Conservation (phyloP, 106 monocot genomes). For the Dactylorhiza incarnata region DNA sequence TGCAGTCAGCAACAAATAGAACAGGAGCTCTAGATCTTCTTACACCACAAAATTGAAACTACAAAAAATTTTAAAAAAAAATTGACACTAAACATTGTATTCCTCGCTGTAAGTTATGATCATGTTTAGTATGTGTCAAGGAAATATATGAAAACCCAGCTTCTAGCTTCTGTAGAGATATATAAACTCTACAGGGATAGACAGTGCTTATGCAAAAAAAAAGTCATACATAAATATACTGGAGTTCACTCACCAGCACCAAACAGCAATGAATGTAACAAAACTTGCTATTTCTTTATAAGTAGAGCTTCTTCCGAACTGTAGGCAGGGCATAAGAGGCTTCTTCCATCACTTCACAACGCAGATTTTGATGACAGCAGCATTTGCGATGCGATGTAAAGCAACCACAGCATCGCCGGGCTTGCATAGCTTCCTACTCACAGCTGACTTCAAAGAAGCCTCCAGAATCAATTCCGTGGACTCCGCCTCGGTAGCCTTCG, state of each 20-base stretch:
- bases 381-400: conserved; percentile 37
- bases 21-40: not conserved
- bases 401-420: conserved; percentile 35
- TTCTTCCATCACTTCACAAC: conserved; percentile 25
- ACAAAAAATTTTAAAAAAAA: not conserved
- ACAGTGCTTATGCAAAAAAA: not conserved
- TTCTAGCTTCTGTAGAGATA: not conserved
- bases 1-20: no score
- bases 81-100: not conserved
- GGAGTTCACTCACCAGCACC: not conserved
- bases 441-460: conserved; percentile 19
- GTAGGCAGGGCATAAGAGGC: not conserved
- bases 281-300: not conserved
- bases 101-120: not conserved
- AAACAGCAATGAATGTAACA: not conserved
- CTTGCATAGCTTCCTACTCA: conserved; percentile 27
- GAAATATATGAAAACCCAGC: not conserved
- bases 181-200: not conserved
- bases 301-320: not conserved
- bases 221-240: not conserved
- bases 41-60: not conserved
- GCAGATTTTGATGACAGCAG: conserved; percentile 52
- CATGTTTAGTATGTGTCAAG: not conserved
- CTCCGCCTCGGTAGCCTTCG: conserved; percentile 35
- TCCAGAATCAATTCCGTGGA: conserved; percentile 37